These are phyloP conservation scores for Sporothrix pseudoabietina DNA, from an alignment of 2,329 filamentous ascomycete species.

Conservation along the genomic window DNA sequence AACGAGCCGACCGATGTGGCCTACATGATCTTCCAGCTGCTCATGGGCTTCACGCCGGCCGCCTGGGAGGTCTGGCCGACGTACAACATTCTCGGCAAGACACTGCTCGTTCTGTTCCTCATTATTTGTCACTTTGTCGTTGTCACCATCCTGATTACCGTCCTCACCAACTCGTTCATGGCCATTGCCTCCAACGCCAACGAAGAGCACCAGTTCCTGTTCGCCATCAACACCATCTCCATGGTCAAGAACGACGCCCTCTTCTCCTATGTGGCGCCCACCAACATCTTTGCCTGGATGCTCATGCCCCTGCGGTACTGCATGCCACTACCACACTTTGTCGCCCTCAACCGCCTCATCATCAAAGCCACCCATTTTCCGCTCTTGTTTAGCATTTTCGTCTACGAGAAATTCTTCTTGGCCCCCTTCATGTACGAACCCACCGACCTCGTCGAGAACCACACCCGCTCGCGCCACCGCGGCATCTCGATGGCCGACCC, in stretches of 20 bases:
- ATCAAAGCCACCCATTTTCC: conserved; percentile 93
- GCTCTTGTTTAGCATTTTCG: conserved; percentile 79
- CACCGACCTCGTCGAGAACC: conserved; percentile 80
- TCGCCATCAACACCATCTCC: conserved; percentile 94
- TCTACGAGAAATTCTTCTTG: conserved; percentile 82
- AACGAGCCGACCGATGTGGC: conserved; percentile 74
- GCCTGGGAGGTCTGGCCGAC: conserved; percentile 84
- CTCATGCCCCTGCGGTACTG: conserved; percentile 79
- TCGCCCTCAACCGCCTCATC: conserved; percentile 82
- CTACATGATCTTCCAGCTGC: conserved; percentile 87
- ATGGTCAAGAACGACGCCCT: conserved; percentile 98
- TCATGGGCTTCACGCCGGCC: conserved; percentile 95
- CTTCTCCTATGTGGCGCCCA: conserved; percentile 90
- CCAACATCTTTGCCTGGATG: conserved; percentile 89
- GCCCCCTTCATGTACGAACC: conserved; percentile 76
- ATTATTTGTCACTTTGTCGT: conserved; percentile 96
- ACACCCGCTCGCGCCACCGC: conserved; percentile 53
- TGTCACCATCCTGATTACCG: conserved; percentile 91
- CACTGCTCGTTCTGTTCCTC: conserved; percentile 77
- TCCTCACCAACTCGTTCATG: conserved; percentile 97
- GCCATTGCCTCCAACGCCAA: conserved; percentile 89
- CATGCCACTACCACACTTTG: conserved; percentile 78
- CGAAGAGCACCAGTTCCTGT: conserved; percentile 89
- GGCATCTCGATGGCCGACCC: conserved; percentile 62
- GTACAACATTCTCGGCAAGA: conserved; percentile 77